phyloP scores from a whole-genome alignment of 2,329 filamentous ascomycete genomes.

The Sclerotinia subarctica region DNA sequence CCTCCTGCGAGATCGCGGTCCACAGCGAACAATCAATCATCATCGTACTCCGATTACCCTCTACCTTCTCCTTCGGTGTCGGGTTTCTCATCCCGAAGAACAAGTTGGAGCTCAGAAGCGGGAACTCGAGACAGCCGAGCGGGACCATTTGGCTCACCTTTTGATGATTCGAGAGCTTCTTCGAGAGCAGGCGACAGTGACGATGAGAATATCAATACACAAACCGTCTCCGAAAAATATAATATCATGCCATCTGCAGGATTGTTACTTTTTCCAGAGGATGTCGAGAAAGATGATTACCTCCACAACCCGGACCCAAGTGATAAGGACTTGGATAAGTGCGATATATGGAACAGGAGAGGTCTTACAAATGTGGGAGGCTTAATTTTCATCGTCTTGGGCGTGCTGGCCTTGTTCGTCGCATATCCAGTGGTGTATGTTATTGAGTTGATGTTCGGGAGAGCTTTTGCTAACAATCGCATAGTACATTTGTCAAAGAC shows the following conservation, averaged over 20 bases:
- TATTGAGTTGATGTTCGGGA: background rate
- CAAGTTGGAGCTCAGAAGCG: constrained; percentile 62
- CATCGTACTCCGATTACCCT: constrained; percentile 45
- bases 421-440: constrained; percentile 67
- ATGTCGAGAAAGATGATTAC: constrained; percentile 71
- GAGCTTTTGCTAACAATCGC: constrained; percentile 29
- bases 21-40: constrained; percentile 44
- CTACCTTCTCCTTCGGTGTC: constrained; percentile 45
- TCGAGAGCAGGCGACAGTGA: constrained; percentile 50
- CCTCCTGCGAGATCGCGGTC: constrained; percentile 46
- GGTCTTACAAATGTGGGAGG: constrained; percentile 64
- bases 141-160: constrained; percentile 40
- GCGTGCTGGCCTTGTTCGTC: constrained; percentile 63
- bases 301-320: constrained; percentile 67
- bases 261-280: constrained; percentile 65
- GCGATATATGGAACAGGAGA: constrained; percentile 62
- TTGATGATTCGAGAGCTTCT: constrained; percentile 37
- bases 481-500: constrained; percentile 55
- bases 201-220: constrained; percentile 64
- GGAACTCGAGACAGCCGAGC: constrained; percentile 50
- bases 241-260: constrained; percentile 67
- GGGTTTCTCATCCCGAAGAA: constrained; percentile 54
- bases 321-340: constrained; percentile 58
- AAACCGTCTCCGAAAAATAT: constrained; percentile 71
- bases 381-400: constrained; percentile 55